Evolutionary conservation across 73 alveolate species (phyloP).

Genomic region (Paramecium pentaurelia): DNA sequence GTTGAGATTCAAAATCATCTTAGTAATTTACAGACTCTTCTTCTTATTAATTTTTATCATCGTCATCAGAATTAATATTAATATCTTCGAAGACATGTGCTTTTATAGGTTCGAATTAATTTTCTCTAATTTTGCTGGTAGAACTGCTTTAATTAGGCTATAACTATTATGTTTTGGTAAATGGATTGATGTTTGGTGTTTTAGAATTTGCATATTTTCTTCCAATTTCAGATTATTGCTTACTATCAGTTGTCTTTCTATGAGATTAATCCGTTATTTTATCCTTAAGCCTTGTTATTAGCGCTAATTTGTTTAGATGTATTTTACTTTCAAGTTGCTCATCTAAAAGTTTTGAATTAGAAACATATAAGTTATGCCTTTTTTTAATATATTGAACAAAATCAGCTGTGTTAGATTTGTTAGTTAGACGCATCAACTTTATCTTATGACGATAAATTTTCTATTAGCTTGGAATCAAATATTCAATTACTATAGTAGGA

Average conservation of each 20-base stretch:
- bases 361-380: background rate
- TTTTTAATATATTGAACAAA: background rate
- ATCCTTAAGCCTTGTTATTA: background rate
- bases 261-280: background rate
- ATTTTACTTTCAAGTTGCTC: background rate
- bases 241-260: background rate
- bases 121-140: background rate
- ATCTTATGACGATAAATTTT: background rate
- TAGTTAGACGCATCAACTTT: background rate
- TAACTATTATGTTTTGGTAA: background rate
- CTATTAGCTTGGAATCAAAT: background rate
- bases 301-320: background rate
- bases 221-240: background rate
- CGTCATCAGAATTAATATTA: background rate
- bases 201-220: background rate
- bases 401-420: background rate
- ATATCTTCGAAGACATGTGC: constrained; percentile 2
- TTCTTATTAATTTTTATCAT: background rate
- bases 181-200: background rate
- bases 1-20: background rate
- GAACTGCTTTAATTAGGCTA: background rate
- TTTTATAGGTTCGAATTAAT: background rate
- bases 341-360: background rate
- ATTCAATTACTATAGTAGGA: background rate
- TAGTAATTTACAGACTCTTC: background rate